Percentiles rank a stretch among this genome's conserved stretches.
Evolutionary conservation across 1,139 yeast genomes (phyloP).

Genomic region (Candida sojae): DNA sequence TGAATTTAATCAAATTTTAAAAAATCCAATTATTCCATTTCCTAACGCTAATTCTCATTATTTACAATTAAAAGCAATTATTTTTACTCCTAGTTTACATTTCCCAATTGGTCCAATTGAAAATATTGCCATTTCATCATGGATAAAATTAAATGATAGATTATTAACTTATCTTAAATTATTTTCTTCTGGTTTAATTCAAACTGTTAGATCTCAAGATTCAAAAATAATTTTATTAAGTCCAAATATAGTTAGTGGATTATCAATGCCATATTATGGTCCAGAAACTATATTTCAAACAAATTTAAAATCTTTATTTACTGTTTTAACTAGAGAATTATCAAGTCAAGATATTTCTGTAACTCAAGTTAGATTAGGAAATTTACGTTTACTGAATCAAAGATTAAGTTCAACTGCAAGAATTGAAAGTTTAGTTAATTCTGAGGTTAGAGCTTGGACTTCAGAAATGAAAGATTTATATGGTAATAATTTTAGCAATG

Average conservation of each 20-base stretch:
- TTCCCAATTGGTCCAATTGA: slow-evolving; percentile 74
- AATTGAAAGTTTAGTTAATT: slow-evolving; percentile 32
- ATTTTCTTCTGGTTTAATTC: slow-evolving; percentile 58
- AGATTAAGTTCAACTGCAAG: slow-evolving; percentile 23
- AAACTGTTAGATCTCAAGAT: slow-evolving; percentile 50
- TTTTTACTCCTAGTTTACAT: slow-evolving; percentile 63
- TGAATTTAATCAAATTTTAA: slow-evolving; percentile 44
- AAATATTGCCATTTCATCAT: slow-evolving; percentile 50
- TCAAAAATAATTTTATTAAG: slow-evolving; percentile 47
- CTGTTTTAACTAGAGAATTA: slow-evolving; percentile 42
- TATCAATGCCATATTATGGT: slow-evolving; percentile 50
- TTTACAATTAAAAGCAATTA: slow-evolving; percentile 55
- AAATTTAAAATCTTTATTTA: slow-evolving; percentile 37
- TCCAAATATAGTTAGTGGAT: slow-evolving; percentile 44
- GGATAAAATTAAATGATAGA: slow-evolving; percentile 55
- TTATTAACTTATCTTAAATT: slow-evolving; percentile 49
- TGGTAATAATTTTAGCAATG: slow-evolving; percentile 33
- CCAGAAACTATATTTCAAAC: slow-evolving; percentile 48
- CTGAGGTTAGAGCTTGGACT: slow-evolving; percentile 46
- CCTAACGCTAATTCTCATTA: slow-evolving; percentile 54
- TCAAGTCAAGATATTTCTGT: slow-evolving; percentile 43
- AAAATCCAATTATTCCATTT: slow-evolving; percentile 45
- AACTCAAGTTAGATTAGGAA: slow-evolving; percentile 51
- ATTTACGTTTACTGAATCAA: slow-evolving; percentile 40
- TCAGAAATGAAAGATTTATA: slow-evolving; percentile 39